These are phyloP conservation scores for Cytospora paraplurivora DNA, from an alignment of 2,329 filamentous ascomycete genomes.

Conservation along the genomic window DNA sequence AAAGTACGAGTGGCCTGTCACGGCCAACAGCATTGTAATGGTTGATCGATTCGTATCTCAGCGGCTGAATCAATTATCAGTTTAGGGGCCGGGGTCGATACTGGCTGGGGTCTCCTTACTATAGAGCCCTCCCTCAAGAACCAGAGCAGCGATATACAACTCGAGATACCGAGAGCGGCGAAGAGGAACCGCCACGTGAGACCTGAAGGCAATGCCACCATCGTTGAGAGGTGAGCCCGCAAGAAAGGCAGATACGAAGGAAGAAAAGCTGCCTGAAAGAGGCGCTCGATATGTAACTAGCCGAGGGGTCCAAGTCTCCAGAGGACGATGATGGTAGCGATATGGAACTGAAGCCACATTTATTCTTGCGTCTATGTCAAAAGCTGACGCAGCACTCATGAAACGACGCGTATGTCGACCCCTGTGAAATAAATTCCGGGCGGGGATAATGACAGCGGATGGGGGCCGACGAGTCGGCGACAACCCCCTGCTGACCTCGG, in stretches of 20 bases:
- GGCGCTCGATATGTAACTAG: background rate
- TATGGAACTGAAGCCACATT: background rate
- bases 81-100: background rate
- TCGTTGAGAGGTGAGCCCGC: background rate
- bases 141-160: background rate
- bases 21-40: background rate
- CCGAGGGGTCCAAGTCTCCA: background rate
- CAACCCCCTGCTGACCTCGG: background rate
- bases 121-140: background rate
- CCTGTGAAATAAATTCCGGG: background rate
- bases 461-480: too few species aligned
- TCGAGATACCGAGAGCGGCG: background rate
- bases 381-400: background rate
- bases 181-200: background rate
- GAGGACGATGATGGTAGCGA: background rate
- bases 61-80: background rate
- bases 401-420: background rate
- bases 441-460: background rate
- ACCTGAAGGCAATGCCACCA: background rate
- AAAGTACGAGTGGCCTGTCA: conserved; percentile 34
- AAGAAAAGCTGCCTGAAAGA: background rate
- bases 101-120: background rate
- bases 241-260: background rate
- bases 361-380: too few species aligned
- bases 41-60: background rate